These are phyloP conservation scores for Platanus orientalis DNA, from an alignment of 164 flowering plant species.

Conservation along the genomic window DNA sequence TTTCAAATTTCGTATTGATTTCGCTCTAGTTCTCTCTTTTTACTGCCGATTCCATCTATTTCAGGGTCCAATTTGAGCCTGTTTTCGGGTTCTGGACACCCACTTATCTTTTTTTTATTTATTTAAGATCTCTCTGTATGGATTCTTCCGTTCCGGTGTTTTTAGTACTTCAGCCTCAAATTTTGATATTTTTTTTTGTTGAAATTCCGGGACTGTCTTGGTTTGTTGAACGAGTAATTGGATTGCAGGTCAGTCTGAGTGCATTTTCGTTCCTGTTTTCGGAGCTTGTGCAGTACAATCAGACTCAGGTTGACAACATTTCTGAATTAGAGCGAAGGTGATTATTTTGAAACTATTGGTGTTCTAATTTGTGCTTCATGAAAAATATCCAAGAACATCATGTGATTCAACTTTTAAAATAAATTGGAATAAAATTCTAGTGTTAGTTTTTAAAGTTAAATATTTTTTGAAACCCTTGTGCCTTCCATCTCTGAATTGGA, in stretches of 20 bases:
- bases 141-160: background rate
- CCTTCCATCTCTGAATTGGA: background rate
- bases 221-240: background rate
- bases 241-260: conserved; percentile 88
- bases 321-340: conserved; percentile 93
- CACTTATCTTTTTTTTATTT: background rate
- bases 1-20: background rate
- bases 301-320: conserved; percentile 95
- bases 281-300: conserved; percentile 97
- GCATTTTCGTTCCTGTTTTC: conserved; percentile 94
- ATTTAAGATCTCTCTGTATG: background rate
- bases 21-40: background rate
- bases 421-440: too few species aligned
- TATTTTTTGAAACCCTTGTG: too few species aligned
- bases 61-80: background rate
- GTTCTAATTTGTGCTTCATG: too few species aligned
- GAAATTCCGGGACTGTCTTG: background rate
- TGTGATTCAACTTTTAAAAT: too few species aligned
- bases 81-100: too few species aligned
- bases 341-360: background rate
- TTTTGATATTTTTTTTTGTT: background rate
- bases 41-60: background rate
- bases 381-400: too few species aligned
- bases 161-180: too few species aligned
- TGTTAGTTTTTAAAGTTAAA: too few species aligned